Base-by-base conservation (phyloP, 179 eudicot species). In the Silene noctiflora region DNA sequence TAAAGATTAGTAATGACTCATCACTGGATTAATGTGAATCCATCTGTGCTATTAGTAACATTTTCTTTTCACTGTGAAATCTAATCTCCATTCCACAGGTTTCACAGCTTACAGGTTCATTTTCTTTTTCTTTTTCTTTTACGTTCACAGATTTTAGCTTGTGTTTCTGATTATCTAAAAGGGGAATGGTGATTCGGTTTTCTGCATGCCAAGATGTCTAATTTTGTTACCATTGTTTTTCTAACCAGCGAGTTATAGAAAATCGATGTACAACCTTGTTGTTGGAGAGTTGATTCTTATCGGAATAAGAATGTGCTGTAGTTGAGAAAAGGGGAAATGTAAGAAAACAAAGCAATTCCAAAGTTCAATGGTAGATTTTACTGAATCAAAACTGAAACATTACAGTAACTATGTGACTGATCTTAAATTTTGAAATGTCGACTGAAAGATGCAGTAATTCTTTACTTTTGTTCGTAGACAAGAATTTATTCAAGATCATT, bases 1-100 rank as follows among this genome's bases (percentile, higher is more conserved):
- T 87, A 77, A 89, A 85, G 78, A 65, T 78, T 39, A 78, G 69
- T 53, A 63, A 62, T 61, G 79, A 80, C 65, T 80, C 25, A 0
- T 80, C 25, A 0, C 69, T 24, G 59, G 77, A 76, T 63, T 74
- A 65, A 60, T 68, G 69, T 80, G 48, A 56, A 69, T 76, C 35
- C 44, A 9, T 33, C 53, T 13, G 25, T 13, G 25, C 62, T 7
- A 4, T 56, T n/a, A 17, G 60, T 56, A 53, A 53, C 17, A 22
- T 11, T 14, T 25, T 29, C 19, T 5, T 53, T 75, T 24, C 56
- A 25, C 31, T 48, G 73, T 44, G 44, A 27, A 56, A 53, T 71
- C 19, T 39, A 55, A 56, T 53, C 22, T 31, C 56, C 51, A 9
- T 33, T 44, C 51, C 60, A 71, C 75, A n/a, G 63, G 75, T 31